Evolutionary conservation across 1,284 basidiomycete genomes (phyloP).

Genomic region (Malassezia slooffiae): DNA sequence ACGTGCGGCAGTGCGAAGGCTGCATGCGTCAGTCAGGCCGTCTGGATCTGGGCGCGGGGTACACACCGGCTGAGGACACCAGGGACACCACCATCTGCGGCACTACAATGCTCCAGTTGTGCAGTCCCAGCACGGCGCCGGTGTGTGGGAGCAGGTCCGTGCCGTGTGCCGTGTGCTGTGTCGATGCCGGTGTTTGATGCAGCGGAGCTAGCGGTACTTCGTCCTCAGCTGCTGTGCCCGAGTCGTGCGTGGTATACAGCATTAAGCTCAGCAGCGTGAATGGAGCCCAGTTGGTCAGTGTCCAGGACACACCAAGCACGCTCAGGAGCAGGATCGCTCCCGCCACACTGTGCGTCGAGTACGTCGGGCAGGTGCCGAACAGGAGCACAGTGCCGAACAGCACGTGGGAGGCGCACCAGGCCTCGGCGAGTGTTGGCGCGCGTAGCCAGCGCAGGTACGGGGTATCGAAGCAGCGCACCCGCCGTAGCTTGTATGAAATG

Average conservation of each 20-base stretch:
- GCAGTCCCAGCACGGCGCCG: constrained; percentile 11
- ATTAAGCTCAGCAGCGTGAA: constrained; percentile 47
- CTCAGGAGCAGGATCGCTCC: constrained; percentile 50
- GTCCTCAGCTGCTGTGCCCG: too few species aligned
- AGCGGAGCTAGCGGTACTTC: too few species aligned
- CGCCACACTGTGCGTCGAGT: constrained; percentile 28
- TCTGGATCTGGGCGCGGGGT: constrained; percentile 1
- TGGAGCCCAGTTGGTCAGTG: constrained; percentile 50
- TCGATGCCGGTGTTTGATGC: too few species aligned
- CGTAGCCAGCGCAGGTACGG: constrained; percentile 11
- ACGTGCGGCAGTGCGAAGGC: constrained; percentile 8
- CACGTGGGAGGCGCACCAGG: constrained; percentile 32
- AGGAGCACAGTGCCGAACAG: constrained; percentile 24
- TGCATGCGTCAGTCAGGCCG: not conserved
- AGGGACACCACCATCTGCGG: constrained; percentile 10
- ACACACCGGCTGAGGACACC: constrained; percentile 4
- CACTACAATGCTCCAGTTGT: constrained; percentile 15
- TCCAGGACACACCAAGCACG: constrained; percentile 51
- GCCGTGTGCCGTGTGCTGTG: too few species aligned
- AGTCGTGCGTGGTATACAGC: constrained; percentile 12
- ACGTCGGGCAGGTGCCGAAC: constrained; percentile 28
- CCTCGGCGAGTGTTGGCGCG: constrained; percentile 23
- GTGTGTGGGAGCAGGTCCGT: constrained; percentile 3
- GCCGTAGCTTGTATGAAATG: constrained; percentile 10
- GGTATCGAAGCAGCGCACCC: constrained; percentile 4